Base-by-base conservation (phyloP, 75 land plant species). In the Larix kaempferi region DNA sequence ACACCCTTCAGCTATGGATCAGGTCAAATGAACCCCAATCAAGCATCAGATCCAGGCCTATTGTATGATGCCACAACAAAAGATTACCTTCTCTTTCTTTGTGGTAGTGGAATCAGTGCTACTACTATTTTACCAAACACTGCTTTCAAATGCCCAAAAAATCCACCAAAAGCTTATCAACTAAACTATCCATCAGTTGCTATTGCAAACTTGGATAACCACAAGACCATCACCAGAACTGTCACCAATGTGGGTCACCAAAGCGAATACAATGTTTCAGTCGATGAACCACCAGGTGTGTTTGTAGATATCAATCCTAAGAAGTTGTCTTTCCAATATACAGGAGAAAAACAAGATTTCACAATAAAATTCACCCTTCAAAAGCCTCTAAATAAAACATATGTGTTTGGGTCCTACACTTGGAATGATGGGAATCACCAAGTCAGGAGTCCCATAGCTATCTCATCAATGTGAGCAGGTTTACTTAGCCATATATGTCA, bases 361-460 rank as follows among this genome's bases (percentile, higher is more conserved):
- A 39, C 41, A 4, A 39, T 39, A 19, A 86, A 69, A 44, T 75
- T 21, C 26, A 65, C 76, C 6, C 17, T 37, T 1, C 44, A 29
- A 0, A 39, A 60, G 49, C 37, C 10, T 8, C 44, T 54, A 1
- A 58, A 54, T 19, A 80, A 60, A 4, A 71, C 8, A 52, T 54
- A 2, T 49, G 41, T 39, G 0, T 39, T 39, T 39, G 41, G 41
- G 41, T 39, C 4, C 41, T 39, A 39, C 41, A 39, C 41, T 39
- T 39, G 41, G 4, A 39, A 4, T 39, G 41, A 94, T 78, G 92
- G 92, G 6, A 11, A 58, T 16, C 90, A 91, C 57, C 6, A 29
- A 5, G 96, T 94, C 6, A 82, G 89, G 75, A 94, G 96, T 71
- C 94, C 96, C 11, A 80, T 94, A 12, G 88, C 83, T 17, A 89